Conservation (phyloP, 805 yeast genomes). For the Debaryomyces tyrocola region DNA sequence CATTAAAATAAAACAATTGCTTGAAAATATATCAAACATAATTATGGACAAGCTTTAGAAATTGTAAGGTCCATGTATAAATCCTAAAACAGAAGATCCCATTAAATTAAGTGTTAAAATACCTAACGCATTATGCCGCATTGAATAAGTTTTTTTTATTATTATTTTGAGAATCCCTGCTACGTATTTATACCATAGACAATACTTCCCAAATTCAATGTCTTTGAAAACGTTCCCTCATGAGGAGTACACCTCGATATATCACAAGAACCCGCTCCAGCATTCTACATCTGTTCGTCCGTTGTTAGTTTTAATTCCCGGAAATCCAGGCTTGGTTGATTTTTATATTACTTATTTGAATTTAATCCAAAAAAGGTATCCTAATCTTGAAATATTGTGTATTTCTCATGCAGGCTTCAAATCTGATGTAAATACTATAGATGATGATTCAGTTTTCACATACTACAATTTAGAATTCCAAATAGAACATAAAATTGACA, state of each 20-base stretch:
- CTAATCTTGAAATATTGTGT: slow-evolving; percentile 53
- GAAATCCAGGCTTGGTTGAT: slow-evolving; percentile 73
- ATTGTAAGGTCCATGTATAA: no score
- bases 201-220: neutral
- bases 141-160: no score
- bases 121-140: no score
- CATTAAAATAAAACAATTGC: no score
- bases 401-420: slow-evolving; percentile 66
- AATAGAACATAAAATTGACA: slow-evolving; percentile 53
- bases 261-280: neutral
- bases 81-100: no score
- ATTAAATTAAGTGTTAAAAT: no score
- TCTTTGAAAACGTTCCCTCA: neutral
- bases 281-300: neutral
- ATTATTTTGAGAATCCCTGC: no score
- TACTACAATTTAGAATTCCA: slow-evolving; percentile 53
- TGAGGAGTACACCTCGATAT: neutral
- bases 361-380: slow-evolving; percentile 38
- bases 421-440: slow-evolving; percentile 3
- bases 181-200: no score
- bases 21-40: no score
- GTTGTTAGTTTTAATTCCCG: slow-evolving; percentile 64
- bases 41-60: no score
- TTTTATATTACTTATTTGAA: slow-evolving; percentile 59
- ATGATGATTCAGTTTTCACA: slow-evolving; percentile 6